phyloP scores from a whole-genome alignment of 2,329 filamentous ascomycete species.

The Calonectria ilicicola region DNA sequence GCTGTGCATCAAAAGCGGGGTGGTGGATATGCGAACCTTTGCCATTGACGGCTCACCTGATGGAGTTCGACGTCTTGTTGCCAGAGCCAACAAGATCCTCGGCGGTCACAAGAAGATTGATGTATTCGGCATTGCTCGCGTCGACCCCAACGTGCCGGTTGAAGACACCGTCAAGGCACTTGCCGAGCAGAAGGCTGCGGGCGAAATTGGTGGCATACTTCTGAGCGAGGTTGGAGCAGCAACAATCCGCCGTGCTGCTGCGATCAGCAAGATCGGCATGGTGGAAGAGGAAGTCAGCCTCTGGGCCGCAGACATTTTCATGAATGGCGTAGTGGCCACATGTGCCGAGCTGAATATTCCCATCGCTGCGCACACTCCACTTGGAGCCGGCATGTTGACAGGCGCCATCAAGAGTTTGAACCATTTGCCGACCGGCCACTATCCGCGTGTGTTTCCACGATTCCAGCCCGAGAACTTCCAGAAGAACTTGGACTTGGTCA shows the following conservation, averaged over 20 bases:
- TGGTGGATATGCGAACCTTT: constrained; percentile 48
- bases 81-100: constrained; percentile 49
- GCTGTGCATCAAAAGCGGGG: constrained; percentile 66
- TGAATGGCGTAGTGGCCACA: constrained; percentile 1
- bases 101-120: constrained; percentile 63
- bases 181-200: constrained; percentile 48
- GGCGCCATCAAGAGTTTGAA: constrained; percentile 62
- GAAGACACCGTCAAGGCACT: constrained; percentile 55
- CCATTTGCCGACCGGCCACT: constrained; percentile 66
- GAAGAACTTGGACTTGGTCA: constrained; percentile 69
- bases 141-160: constrained; percentile 61
- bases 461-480: constrained; percentile 71
- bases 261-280: constrained; percentile 51
- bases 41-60: constrained; percentile 53
- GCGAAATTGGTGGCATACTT: constrained; percentile 58
- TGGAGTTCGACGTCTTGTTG: constrained; percentile 62
- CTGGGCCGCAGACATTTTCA: constrained; percentile 4
- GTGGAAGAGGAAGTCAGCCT: constrained; percentile 59
- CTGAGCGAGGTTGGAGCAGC: constrained; percentile 57
- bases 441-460: constrained; percentile 59
- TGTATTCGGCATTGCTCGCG: constrained; percentile 58
- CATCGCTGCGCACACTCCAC: constrained; percentile 75
- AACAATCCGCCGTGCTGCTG: constrained; percentile 56
- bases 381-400: constrained; percentile 68
- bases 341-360: constrained; percentile 63